phyloP scores from a whole-genome alignment of 768 basidiomycete genomes.

The Suillus americanus region DNA sequence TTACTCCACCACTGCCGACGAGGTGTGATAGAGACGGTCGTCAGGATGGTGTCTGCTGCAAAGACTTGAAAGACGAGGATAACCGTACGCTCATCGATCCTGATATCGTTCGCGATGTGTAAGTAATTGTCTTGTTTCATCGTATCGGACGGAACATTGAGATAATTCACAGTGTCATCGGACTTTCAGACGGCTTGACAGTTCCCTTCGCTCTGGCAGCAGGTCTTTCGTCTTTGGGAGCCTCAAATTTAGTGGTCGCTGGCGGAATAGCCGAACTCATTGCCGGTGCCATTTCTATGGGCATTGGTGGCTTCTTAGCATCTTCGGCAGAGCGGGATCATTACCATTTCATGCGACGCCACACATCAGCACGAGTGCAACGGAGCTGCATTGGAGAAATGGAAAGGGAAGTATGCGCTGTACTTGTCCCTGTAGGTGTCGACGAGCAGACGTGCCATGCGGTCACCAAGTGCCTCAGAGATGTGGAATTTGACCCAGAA shows the following conservation, averaged over 20 bases:
- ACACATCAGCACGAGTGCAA: constrained; percentile 75
- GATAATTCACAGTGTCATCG: constrained; percentile 61
- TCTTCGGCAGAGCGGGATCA: constrained; percentile 97
- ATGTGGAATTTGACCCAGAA: constrained; percentile 53
- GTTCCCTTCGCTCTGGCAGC: constrained; percentile 92
- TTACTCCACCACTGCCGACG: constrained; percentile 45
- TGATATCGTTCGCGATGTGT: constrained; percentile 87
- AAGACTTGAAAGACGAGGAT: constrained; percentile 78
- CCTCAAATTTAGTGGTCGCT: constrained; percentile 87
- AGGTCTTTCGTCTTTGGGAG: constrained; percentile 85
- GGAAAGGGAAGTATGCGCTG: constrained; percentile 89
- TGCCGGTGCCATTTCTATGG: constrained; percentile 97
- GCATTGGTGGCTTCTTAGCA: constrained; percentile 96
- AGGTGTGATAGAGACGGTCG: constrained; percentile 59
- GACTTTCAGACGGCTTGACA: constrained; percentile 85
- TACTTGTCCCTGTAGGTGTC: constrained; percentile 88
- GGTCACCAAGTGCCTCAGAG: constrained; percentile 76
- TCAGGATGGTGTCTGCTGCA: constrained; percentile 77
- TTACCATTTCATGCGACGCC: constrained; percentile 75
- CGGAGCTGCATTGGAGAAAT: constrained; percentile 93
- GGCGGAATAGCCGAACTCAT: constrained; percentile 96
- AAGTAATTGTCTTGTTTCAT: constrained; percentile 25
- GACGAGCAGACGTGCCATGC: constrained; percentile 77
- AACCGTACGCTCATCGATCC: constrained; percentile 84
- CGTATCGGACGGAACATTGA: constrained; percentile 4